Conservation (phyloP, 495 filamentous ascomycete genomes). For the Parmelia sp. region DNA sequence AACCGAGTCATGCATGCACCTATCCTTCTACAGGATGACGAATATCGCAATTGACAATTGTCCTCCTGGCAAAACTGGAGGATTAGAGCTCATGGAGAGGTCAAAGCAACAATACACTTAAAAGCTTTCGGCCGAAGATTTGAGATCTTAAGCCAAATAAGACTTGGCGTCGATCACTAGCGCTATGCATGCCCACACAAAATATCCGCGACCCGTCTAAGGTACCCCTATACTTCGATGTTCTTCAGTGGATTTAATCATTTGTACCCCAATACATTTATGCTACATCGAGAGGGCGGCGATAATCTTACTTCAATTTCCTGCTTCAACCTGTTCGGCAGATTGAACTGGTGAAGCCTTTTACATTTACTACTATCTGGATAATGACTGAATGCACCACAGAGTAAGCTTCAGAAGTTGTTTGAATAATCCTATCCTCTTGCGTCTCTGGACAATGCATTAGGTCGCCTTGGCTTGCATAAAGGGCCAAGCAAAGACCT, state of each 20-base stretch:
- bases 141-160: too few relatives aligned
- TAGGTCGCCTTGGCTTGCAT: background rate
- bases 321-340: background rate
- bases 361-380: background rate
- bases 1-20: background rate
- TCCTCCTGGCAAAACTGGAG: background rate
- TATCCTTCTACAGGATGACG: background rate
- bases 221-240: too few relatives aligned
- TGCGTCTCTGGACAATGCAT: background rate
- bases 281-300: background rate
- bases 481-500: background rate
- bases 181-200: background rate
- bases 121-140: background rate
- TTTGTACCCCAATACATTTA: too few relatives aligned
- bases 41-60: background rate
- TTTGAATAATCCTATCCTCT: background rate
- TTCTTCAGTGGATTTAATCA: too few relatives aligned
- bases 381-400: background rate
- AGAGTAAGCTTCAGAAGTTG: background rate
- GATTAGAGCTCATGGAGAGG: background rate
- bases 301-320: background rate
- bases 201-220: background rate
- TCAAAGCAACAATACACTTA: background rate
- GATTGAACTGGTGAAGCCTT: background rate
- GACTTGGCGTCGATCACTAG: background rate